Evolutionary conservation across 148 eudicot genomes (phyloP), one percentile per base, ranked within the genome.

Genomic region (Linanthus parryae): DNA sequence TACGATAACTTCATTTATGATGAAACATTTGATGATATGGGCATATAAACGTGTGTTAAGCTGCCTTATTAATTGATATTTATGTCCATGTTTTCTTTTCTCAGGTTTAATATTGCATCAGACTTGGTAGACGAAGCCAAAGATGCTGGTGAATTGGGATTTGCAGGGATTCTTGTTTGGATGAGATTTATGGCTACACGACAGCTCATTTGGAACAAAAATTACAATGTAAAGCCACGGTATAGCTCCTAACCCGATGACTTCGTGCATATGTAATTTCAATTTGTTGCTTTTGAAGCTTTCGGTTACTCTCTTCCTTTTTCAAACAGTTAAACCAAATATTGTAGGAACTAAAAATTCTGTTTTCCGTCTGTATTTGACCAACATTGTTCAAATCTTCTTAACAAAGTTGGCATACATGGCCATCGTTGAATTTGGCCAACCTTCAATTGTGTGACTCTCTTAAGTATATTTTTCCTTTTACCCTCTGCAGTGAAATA

Each of bases 131-230:
- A 75, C 54, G 80, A 84, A 64, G 99, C 99, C 22, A 65, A 67
- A 45, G 63, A 64, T 28, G 83, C 88, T 70, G 99, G 96, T 57
- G 75, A 84, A 62, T 63, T 82, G 47, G 99, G 99, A 30, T 84
- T 92, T 75, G 94, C 96, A 44, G 99, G 83, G 38, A 76, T 92
- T 64, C 75, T 92, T 64, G 99, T 92, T 51, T 92, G 99, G 99
- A 79, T 92, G 96, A 82, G 99, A 66, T 92, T 84, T 58, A 84
- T 92, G 95, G 96, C 99, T 29, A 84, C 96, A 54, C 78, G 99
- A 62, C 99, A 92, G 71, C 80, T 92, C 48, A 77, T 88, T 67
- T 92, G 99, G 99, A 92, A 92, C 63, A 92, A 92, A 72, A 88
- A 84, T 53, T 92, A 92, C 80, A 87, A 88, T 53, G 96, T 92